Percentiles rank a stretch among this genome's conserved stretches.
phyloP scores from a whole-genome alignment of 1,284 basidiomycete genomes.

The Mycena citricolor region DNA sequence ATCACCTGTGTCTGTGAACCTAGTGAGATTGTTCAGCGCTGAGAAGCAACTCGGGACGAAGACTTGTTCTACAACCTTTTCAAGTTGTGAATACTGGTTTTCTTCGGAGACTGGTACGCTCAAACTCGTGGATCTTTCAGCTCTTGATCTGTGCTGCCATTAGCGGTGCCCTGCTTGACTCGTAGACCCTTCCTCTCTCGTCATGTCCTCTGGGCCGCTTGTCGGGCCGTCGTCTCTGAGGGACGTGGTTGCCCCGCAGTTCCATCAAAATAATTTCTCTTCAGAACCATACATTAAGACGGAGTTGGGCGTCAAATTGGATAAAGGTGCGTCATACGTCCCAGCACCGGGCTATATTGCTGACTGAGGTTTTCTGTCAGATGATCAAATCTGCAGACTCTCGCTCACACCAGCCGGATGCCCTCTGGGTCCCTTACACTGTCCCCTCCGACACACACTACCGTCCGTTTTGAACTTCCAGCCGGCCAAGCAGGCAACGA shows the following conservation, averaged over 20 bases:
- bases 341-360: too few relatives aligned
- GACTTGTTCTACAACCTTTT: too few relatives aligned
- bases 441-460: constrained; percentile 86
- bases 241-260: constrained; percentile 85
- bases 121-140: too few relatives aligned
- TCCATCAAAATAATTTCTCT: constrained; percentile 89
- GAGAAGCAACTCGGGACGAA: too few relatives aligned
- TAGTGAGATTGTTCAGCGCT: too few relatives aligned
- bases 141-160: too few relatives aligned
- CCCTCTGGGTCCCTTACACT: constrained; percentile 83
- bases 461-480: constrained; percentile 88
- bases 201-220: constrained; percentile 48
- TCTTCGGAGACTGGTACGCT: too few relatives aligned
- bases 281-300: constrained; percentile 85
- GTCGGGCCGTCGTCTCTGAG: constrained; percentile 62
- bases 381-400: constrained; percentile 89
- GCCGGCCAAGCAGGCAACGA: constrained; percentile 76
- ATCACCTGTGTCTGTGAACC: too few relatives aligned
- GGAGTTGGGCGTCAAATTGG: constrained; percentile 86
- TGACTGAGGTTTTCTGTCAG: constrained; percentile 39
- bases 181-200: too few relatives aligned
- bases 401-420: constrained; percentile 80
- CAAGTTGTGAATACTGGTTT: too few relatives aligned
- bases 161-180: too few relatives aligned
- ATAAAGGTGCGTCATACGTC: constrained; percentile 66